Evolutionary conservation across 331 rosid genomes (phyloP).

Genomic region (Quercus tomentella): DNA sequence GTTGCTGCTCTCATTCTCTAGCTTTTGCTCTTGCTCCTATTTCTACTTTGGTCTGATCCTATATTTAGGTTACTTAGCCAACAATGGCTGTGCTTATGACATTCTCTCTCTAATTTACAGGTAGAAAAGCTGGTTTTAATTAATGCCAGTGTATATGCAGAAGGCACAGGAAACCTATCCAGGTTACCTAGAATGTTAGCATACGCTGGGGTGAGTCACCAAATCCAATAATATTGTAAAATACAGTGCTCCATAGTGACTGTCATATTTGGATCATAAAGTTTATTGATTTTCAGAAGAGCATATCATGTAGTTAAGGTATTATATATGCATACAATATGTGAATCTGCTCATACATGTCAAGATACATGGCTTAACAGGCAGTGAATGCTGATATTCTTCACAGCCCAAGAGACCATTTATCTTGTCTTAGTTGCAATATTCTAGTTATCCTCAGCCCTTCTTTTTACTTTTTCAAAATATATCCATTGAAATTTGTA

Average conservation of each 20-base stretch:
- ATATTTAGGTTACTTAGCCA: not conserved
- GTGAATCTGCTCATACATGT: not conserved
- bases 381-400: not conserved
- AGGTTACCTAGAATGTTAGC: slow-evolving; percentile 34
- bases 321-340: not conserved
- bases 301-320: not conserved
- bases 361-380: not conserved
- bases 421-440: not conserved
- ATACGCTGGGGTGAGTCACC: slow-evolving; percentile 43
- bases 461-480: not conserved
- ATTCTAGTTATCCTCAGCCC: not conserved
- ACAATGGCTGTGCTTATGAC: not conserved
- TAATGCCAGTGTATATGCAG: slow-evolving; percentile 47
- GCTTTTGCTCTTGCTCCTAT: not conserved
- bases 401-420: not conserved
- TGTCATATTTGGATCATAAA: not conserved
- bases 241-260: not conserved
- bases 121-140: slow-evolving; percentile 58
- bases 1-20: not conserved
- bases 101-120: slow-evolving; percentile 17
- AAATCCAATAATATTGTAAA: not conserved
- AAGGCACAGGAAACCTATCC: slow-evolving; percentile 35
- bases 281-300: not conserved
- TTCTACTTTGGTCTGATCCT: not conserved
- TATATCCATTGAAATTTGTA: not conserved